Evolutionary conservation across 2,329 filamentous ascomycete genomes (phyloP).

Genomic region (Claviceps digitariae): DNA sequence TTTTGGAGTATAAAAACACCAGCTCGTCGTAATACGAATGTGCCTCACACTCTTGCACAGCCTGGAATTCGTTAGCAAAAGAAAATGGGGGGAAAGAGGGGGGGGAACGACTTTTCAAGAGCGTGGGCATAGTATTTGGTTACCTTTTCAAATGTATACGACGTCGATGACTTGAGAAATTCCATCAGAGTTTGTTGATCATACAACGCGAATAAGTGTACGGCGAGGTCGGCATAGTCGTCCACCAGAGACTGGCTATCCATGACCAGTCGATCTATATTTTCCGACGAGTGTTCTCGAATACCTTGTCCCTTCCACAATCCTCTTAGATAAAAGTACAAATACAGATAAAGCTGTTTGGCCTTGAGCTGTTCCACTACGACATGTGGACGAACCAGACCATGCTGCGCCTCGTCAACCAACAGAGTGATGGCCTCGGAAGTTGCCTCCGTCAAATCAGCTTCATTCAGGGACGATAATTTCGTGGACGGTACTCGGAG

Average conservation of each 20-base stretch:
- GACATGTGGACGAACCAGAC: conserved; percentile 62
- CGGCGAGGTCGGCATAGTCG: conserved; percentile 72
- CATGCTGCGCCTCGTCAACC: conserved; percentile 81
- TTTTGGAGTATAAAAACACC: conserved; percentile 93
- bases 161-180: conserved; percentile 71
- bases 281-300: conserved; percentile 37
- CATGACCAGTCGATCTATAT: conserved; percentile 40
- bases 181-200: conserved; percentile 72
- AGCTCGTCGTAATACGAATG: conserved; percentile 77
- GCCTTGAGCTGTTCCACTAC: conserved; percentile 68
- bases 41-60: conserved; percentile 63
- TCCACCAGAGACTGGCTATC: conserved; percentile 62
- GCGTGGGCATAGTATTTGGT: not conserved
- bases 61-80: conserved; percentile 27
- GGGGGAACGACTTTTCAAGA: too few species aligned
- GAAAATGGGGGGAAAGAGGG: not conserved
- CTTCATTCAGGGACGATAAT: conserved; percentile 47
- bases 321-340: conserved; percentile 82
- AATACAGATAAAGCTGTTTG: conserved; percentile 56
- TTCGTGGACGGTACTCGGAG: conserved; percentile 68
- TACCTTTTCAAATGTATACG: conserved; percentile 73
- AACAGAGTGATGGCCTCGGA: conserved; percentile 75
- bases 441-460: conserved; percentile 67
- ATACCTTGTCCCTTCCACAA: conserved; percentile 69
- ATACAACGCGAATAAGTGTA: conserved; percentile 75